Base-by-base conservation (phyloP, 2,329 filamentous ascomycete genomes). In the Aureobasidium sp. region DNA sequence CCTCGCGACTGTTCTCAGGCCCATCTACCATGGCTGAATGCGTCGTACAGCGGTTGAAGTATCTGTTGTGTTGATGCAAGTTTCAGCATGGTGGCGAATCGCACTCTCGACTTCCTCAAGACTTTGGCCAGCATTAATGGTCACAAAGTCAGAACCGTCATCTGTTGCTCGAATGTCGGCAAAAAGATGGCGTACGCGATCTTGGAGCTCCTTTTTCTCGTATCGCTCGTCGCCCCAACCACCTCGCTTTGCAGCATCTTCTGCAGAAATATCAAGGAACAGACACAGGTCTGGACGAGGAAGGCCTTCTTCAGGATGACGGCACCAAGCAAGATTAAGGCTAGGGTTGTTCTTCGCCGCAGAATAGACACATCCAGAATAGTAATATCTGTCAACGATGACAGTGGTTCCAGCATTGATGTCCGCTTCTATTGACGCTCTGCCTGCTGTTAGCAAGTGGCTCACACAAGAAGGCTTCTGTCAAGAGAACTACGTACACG, bases 331-430 rank as follows among this genome's bases (percentile, higher is more conserved):
- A 0, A 97, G 79, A 0, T 82, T 78, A 14, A 97, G 81, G 1
- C 79, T 74, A 0, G 87, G 84, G 67, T 90, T 90, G 48, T 84
- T 80, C 72, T 97, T 97, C 3, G 94, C 93, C 0, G 91, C 90
- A 27, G 87, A 91, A 78, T 97, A 99, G 55, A 97, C 91, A 62
- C 92, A 89, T 60, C 94, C 94, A 22, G 89, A 94, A 78, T 96
- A 93, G 73, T 95, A 96, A 78, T 97, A 99, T 52, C 94, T 87
- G 75, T 99, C 94, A 67, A 93, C 87, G 42, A 99, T 80, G 36
- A 99, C 82, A 0, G 85, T 94, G 22, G 81, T 86, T 9, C 93
- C 92, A 1, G 79, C 74, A 0, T 79, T 76, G 6, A 97, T 78
- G 7, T 72, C 71, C 25, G 68, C 55, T 64, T 70, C 67, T 34